Percentiles rank a stretch among this genome's conserved stretches.
phyloP scores from a whole-genome alignment of 148 eudicot genomes.

The Drosera capensis region DNA sequence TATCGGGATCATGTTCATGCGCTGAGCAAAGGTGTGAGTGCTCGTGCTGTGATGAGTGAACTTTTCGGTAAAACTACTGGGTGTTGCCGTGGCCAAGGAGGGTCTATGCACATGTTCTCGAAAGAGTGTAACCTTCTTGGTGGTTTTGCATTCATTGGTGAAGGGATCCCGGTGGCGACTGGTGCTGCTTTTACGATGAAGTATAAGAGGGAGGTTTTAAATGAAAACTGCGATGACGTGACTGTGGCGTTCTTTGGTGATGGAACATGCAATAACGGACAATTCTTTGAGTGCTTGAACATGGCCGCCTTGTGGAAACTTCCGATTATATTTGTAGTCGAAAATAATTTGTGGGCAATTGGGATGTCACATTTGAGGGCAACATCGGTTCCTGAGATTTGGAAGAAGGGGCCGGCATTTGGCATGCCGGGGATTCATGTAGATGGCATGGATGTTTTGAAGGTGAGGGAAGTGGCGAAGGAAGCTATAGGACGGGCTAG shows the following conservation, averaged over 20 bases:
- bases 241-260: conserved; percentile 86
- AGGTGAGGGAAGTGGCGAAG: conserved; percentile 88
- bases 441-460: conserved; percentile 95
- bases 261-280: conserved; percentile 91
- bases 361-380: conserved; percentile 97
- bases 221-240: conserved; percentile 77
- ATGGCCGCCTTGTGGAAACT: conserved; percentile 96
- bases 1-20: conserved; percentile 91
- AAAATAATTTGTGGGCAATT: conserved; percentile 97
- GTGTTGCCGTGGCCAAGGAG: conserved; percentile 94
- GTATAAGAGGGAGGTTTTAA: conserved; percentile 65
- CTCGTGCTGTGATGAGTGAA: conserved; percentile 89
- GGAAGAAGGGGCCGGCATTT: conserved; percentile 97
- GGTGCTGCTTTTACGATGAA: conserved; percentile 83
- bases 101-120: conserved; percentile 98
- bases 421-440: conserved; percentile 95
- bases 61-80: conserved; percentile 90
- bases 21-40: conserved; percentile 78
- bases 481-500: conserved; percentile 77
- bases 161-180: conserved; percentile 87
- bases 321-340: conserved; percentile 90
- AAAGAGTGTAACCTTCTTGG: conserved; percentile 88
- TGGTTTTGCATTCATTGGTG: conserved; percentile 93
- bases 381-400: conserved; percentile 83
- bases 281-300: conserved; percentile 93